phyloP scores from a whole-genome alignment of 768 basidiomycete genomes.

The Daedaleopsis sinensis region DNA sequence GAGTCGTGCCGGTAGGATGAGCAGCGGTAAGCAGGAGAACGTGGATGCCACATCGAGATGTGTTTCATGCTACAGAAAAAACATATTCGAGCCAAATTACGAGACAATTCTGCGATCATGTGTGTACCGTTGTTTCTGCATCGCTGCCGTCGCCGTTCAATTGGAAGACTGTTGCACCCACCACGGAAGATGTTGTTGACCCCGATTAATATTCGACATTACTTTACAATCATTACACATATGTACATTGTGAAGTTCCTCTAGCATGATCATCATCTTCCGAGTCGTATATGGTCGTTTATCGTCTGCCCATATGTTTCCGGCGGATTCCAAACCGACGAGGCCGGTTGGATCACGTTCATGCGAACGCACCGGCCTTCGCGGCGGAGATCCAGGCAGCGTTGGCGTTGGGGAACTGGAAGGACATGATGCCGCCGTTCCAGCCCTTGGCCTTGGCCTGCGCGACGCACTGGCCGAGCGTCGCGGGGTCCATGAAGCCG shows the following conservation, averaged over 20 bases:
- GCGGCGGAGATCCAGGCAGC: conserved; percentile 17
- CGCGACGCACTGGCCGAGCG: conserved; percentile 34
- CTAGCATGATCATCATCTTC: background rate
- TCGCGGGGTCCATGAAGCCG: conserved; percentile 35
- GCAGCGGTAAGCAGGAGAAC: too few species aligned
- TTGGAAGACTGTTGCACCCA: background rate
- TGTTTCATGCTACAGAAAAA: too few species aligned
- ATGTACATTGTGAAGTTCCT: background rate
- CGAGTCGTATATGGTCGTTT: background rate
- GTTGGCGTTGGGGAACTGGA: conserved; percentile 19
- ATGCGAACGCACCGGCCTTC: conserved; percentile 14
- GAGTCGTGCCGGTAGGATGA: too few species aligned
- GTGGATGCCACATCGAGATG: too few species aligned
- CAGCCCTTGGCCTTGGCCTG: conserved; percentile 40
- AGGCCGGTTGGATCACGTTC: background rate
- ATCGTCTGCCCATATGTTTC: background rate
- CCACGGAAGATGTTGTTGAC: background rate
- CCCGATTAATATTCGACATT: background rate
- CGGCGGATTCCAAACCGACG: background rate
- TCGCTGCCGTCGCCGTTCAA: too few species aligned
- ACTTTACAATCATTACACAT: background rate
- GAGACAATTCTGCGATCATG: too few species aligned
- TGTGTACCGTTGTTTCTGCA: too few species aligned
- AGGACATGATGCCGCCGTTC: conserved; percentile 43
- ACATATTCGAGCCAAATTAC: too few species aligned